Conservation (phyloP, 2,329 filamentous ascomycete genomes). For the Fusarium guadeloupense region DNA sequence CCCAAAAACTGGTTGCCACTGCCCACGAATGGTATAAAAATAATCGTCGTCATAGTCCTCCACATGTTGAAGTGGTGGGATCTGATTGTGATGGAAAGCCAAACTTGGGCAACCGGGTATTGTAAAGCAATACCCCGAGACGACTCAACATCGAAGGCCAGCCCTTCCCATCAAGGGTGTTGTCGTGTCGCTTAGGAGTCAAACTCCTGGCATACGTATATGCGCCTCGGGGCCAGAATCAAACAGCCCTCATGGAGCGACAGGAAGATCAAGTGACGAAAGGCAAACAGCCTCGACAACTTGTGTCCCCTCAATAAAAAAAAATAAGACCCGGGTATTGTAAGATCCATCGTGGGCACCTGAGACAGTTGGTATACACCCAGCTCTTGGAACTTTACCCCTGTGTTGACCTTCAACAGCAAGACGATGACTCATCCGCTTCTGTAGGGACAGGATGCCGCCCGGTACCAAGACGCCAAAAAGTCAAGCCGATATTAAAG, state of each 20-base stretch:
- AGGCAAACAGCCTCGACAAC: conserved; percentile 14
- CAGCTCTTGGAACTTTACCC: conserved; percentile 6
- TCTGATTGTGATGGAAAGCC: conserved; percentile 38
- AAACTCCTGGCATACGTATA: conserved; percentile 29
- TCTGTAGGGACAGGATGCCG: conserved; percentile 19
- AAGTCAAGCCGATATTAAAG: conserved; percentile 31
- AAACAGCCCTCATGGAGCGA: conserved; percentile 35
- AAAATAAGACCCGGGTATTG: conserved; percentile 26
- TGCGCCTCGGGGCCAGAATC: conserved; percentile 34
- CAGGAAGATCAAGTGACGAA: conserved; percentile 28
- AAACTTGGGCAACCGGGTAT: conserved; percentile 40
- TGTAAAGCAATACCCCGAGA: conserved; percentile 42
- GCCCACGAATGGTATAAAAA: conserved; percentile 30
- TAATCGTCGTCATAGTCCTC: conserved; percentile 33
- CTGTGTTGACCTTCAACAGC: conserved; percentile 24
- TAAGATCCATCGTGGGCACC: not conserved
- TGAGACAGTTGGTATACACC: conserved; percentile 8
- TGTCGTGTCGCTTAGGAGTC: conserved; percentile 38
- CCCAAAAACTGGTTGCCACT: conserved; percentile 21
- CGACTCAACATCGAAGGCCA: conserved; percentile 42
- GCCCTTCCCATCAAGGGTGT: conserved; percentile 41
- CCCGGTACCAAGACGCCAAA: conserved; percentile 39
- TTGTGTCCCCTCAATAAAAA: conserved; percentile 31
- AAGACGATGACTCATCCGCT: conserved; percentile 23
- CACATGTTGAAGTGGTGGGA: conserved; percentile 44